These are phyloP conservation scores for Zelopaecilomyces penicillatus DNA, from an alignment of 2,329 filamentous ascomycete species.

Conservation along the genomic window DNA sequence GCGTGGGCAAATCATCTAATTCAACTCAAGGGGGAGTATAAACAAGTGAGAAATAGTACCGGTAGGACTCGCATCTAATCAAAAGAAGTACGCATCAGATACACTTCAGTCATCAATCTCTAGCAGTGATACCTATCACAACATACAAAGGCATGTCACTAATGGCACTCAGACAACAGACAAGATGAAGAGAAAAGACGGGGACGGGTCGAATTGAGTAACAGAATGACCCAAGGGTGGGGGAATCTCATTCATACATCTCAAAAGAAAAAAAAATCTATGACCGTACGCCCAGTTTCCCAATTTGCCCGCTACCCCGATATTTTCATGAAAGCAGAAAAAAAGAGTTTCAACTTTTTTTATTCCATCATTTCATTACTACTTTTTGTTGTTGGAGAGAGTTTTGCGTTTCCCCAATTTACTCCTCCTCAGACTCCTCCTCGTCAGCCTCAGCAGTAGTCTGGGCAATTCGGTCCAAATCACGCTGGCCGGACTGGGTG, in stretches of 20 bases:
- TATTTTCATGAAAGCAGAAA: slow-evolving; percentile 7
- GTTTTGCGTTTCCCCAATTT: slow-evolving; percentile 26
- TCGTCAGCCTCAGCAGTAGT: slow-evolving; percentile 67
- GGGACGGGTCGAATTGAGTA: slow-evolving; percentile 14
- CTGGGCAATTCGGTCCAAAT: slow-evolving; percentile 93
- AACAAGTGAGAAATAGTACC: no score
- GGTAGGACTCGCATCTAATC: no score
- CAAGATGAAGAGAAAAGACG: background rate
- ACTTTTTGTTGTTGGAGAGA: background rate
- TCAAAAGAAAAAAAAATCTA: slow-evolving; percentile 21
- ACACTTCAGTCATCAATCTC: no score
- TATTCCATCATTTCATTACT: background rate
- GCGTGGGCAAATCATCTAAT: no score
- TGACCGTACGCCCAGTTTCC: slow-evolving; percentile 31
- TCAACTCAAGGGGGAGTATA: no score
- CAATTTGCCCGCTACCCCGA: slow-evolving; percentile 6
- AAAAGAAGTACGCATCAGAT: no score
- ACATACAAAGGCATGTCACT: no score
- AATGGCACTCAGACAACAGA: no score
- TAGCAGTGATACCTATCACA: no score
- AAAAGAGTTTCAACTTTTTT: slow-evolving; percentile 19
- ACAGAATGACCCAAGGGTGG: slow-evolving; percentile 28
- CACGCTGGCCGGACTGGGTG: slow-evolving; percentile 95
- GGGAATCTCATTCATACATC: slow-evolving; percentile 34
- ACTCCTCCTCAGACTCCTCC: slow-evolving; percentile 57